Evolutionary conservation across 768 basidiomycete genomes (phyloP), one percentile per base, ranked within the genome.

Genomic region (Termitomyces sp.): DNA sequence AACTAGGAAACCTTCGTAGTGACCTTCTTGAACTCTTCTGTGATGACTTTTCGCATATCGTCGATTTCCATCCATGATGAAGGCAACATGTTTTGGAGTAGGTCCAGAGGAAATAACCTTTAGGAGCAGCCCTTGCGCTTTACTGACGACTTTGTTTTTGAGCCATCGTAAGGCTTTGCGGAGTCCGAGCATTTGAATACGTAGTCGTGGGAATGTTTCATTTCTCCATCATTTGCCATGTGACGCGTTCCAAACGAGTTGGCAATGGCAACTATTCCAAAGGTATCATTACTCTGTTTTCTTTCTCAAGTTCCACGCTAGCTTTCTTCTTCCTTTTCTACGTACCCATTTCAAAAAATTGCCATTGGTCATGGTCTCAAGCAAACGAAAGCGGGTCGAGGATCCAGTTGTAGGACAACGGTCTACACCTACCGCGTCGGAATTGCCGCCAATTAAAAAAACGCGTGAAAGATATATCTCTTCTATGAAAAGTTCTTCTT

Each of bases 41-140:
- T 86, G 83, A 23, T 82, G 74, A 64, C 77, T 73, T 71, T 92
- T 79, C 1, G 97, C 95, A 68, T 91, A 96, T 12, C 97, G 80
- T 55, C 97, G 78, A 71, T 98, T 98, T 4, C 97, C 97, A 68
- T 99, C 97, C 94, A 99, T 95, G 30, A 96, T 87, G 69, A 99
- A 95, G 2, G 91, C 95, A 32, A 98, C 82, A 75, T 99, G 97
- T 46, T 77, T 72, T 0, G 97, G 97, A 9, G 95, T 80, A 0
- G 96, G 95, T 0, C 95, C 95, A 2, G 89, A 78, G 0, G 88
- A 77, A 48, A 99, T 81, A 20, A 94, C 73, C 14, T 33, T 44
- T 36, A 64, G 51, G 10, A 65, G 46, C 6, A 66, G 10, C 5
- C 51, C 51, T 50, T 55, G 62, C 10, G 58, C 50, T 32, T 59